Percentiles rank a stretch among this genome's conserved stretches.
These are phyloP conservation scores for Termitomyces sp. DNA, from an alignment of 768 basidiomycete genomes.

Conservation along the genomic window DNA sequence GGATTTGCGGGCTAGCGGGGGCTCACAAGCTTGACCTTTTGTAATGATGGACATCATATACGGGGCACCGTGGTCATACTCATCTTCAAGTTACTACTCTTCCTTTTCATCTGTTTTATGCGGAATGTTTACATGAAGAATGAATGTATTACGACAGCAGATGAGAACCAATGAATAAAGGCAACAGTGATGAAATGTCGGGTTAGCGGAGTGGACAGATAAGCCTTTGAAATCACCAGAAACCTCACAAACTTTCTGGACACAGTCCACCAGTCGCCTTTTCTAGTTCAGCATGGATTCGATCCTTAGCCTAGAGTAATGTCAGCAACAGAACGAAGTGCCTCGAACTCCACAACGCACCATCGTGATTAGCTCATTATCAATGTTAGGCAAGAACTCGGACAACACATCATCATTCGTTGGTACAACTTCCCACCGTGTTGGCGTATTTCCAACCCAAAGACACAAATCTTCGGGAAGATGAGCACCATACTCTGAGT, in stretches of 20 bases:
- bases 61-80: too few relatives aligned
- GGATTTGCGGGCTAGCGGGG: constrained; percentile 46
- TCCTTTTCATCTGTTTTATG: background rate
- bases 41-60: background rate
- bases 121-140: background rate
- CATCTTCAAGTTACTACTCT: background rate
- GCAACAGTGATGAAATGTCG: background rate
- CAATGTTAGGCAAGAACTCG: constrained; percentile 60
- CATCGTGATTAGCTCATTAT: constrained; percentile 50
- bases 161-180: background rate
- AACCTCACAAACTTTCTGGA: constrained; percentile 5
- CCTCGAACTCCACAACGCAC: constrained; percentile 16
- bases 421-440: constrained; percentile 64
- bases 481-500: constrained; percentile 64
- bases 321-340: background rate
- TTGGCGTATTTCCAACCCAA: constrained; percentile 69
- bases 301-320: constrained; percentile 6
- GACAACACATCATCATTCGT: constrained; percentile 39
- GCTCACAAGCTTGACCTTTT: background rate
- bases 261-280: constrained; percentile 1
- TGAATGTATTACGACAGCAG: background rate
- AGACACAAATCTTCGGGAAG: constrained; percentile 79
- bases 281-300: constrained; percentile 11
- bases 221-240: background rate
- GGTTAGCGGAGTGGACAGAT: background rate